Conservation (phyloP, 352 stramenopile genomes). For the Globisporangium radiosum region DNA sequence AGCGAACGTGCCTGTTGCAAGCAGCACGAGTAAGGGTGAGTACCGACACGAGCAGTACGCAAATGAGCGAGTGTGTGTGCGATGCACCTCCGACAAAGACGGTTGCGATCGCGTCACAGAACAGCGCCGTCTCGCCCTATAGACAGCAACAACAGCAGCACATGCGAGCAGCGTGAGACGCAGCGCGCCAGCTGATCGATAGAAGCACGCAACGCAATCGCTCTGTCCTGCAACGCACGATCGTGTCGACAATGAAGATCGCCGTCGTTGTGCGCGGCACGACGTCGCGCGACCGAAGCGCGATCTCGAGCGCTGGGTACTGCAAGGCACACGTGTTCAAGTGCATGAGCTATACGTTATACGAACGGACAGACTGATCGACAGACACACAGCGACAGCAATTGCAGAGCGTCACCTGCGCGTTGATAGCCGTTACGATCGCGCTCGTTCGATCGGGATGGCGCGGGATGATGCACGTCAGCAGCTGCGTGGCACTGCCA, state of each 20-base stretch:
- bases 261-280: slow-evolving; percentile 20
- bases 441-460: slow-evolving; percentile 35
- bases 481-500: slow-evolving; percentile 8
- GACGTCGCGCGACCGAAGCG: slow-evolving; percentile 25
- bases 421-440: slow-evolving; percentile 31
- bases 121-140: slow-evolving; percentile 54
- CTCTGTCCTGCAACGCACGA: slow-evolving; percentile 25
- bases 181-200: no score
- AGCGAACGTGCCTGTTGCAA: slow-evolving; percentile 37
- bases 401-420: slow-evolving; percentile 15
- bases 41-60: background rate
- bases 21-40: background rate
- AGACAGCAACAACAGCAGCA: no score
- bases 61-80: background rate
- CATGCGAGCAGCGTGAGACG: no score
- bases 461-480: slow-evolving; percentile 54
- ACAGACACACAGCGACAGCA: background rate
- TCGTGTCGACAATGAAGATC: slow-evolving; percentile 63
- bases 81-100: slow-evolving; percentile 57
- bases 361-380: background rate
- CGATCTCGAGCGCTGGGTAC: slow-evolving; percentile 33
- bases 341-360: background rate
- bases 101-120: slow-evolving; percentile 39
- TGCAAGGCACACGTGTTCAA: slow-evolving; percentile 4
- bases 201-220: no score